A percentile compares a stretch with the other conserved stretches of the same genome.
phyloP scores from a whole-genome alignment of 352 stramenopile genomes.

The Plasmopara muralis region DNA sequence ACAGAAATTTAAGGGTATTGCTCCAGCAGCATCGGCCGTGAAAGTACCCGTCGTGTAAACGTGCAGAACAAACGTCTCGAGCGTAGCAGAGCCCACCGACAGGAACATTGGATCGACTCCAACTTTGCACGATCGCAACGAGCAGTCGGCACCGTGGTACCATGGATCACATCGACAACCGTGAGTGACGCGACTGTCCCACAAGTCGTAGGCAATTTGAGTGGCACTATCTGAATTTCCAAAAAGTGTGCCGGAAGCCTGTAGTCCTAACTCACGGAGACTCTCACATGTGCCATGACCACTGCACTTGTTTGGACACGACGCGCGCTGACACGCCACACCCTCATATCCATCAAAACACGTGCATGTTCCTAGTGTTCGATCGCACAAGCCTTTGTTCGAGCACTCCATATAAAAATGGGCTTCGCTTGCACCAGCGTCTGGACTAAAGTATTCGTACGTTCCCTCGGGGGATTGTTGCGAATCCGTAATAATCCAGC shows the following conservation, averaged over 20 bases:
- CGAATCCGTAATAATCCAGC: conserved; percentile 62
- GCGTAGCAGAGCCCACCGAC: conserved; percentile 26
- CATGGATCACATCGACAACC: conserved; percentile 87
- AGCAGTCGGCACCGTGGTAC: conserved; percentile 84
- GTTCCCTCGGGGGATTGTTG: conserved; percentile 60
- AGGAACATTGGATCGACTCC: conserved; percentile 65
- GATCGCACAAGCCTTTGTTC: conserved; percentile 91
- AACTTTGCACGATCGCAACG: conserved; percentile 52
- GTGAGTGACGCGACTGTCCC: conserved; percentile 77
- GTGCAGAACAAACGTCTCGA: conserved; percentile 54
- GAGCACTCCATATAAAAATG: conserved; percentile 93
- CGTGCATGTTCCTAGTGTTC: conserved; percentile 63
- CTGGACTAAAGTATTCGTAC: conserved; percentile 70
- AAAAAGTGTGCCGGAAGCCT: conserved; percentile 39
- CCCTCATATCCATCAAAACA: conserved; percentile 91
- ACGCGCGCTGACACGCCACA: conserved; percentile 69
- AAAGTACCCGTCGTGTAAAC: conserved; percentile 8
- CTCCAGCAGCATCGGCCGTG: conserved; percentile 7
- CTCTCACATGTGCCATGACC: conserved; percentile 67
- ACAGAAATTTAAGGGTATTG: conserved; percentile 17
- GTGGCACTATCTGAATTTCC: conserved; percentile 14
- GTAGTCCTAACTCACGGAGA: conserved; percentile 48
- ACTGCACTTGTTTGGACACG: conserved; percentile 66
- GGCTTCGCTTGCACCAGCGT: conserved; percentile 37
- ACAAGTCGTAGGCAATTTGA: conserved; percentile 50